Percentiles rank a stretch among this genome's conserved stretches.
Evolutionary conservation across 768 basidiomycete genomes (phyloP).

Genomic region (Myochromella boudieri): DNA sequence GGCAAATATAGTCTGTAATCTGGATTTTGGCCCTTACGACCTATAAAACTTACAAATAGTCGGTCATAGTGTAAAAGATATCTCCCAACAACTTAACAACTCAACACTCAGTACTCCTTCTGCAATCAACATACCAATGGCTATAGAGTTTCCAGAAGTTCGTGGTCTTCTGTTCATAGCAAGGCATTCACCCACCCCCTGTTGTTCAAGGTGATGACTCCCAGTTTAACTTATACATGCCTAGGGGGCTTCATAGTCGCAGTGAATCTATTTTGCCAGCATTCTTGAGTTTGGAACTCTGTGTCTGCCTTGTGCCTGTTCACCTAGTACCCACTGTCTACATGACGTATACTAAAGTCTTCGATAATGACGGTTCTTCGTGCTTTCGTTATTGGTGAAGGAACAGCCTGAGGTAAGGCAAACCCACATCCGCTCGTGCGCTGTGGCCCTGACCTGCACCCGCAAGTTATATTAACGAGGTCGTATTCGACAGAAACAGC

Average conservation of each 20-base stretch:
- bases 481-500: conserved; percentile 86
- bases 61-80: too few relatives aligned
- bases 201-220: conserved; percentile 44
- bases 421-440: too few relatives aligned
- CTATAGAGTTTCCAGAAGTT: conserved; percentile 30
- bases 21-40: too few relatives aligned
- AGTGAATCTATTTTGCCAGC: conserved; percentile 5
- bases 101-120: background rate
- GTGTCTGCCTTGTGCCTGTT: too few relatives aligned
- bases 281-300: too few relatives aligned
- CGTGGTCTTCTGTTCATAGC: conserved; percentile 15
- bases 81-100: too few relatives aligned
- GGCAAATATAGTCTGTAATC: too few relatives aligned
- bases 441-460: too few relatives aligned
- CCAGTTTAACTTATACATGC: conserved; percentile 60
- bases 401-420: conserved; percentile 66
- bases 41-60: too few relatives aligned
- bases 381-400: conserved; percentile 80
- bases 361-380: conserved; percentile 64
- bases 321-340: background rate
- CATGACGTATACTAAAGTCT: background rate
- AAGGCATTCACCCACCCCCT: conserved; percentile 23
- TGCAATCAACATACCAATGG: background rate
- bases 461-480: conserved; percentile 81
- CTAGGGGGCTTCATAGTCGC: conserved; percentile 47